phyloP scores from a whole-genome alignment of 1,284 basidiomycete genomes.

The Malassezia caprae region DNA sequence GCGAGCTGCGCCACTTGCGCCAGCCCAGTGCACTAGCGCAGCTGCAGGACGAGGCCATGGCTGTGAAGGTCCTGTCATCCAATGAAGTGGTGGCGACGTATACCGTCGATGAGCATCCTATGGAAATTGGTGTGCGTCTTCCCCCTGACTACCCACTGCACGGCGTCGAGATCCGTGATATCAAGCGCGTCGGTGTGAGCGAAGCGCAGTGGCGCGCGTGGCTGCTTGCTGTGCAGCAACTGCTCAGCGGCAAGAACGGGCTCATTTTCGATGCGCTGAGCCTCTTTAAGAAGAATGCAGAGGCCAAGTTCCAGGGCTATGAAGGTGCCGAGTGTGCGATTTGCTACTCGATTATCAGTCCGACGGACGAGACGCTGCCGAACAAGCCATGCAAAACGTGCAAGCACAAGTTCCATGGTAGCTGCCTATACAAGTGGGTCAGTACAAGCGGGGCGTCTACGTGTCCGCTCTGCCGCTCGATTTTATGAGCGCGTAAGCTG shows the following conservation, averaged over 20 bases:
- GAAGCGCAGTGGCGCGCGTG: conserved; percentile 87
- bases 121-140: conserved; percentile 80
- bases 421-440: conserved; percentile 63
- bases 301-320: conserved; percentile 43
- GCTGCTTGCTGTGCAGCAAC: conserved; percentile 85
- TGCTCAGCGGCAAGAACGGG: conserved; percentile 73
- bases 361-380: conserved; percentile 77
- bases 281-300: conserved; percentile 91
- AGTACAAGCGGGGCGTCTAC: conserved; percentile 71
- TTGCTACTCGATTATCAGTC: conserved; percentile 71
- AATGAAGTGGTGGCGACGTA: conserved; percentile 56
- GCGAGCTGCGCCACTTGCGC: conserved; percentile 70
- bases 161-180: conserved; percentile 74
- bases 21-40: conserved; percentile 58
- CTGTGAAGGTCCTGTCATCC: conserved; percentile 60
- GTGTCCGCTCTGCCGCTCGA: conserved; percentile 73
- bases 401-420: conserved; percentile 79
- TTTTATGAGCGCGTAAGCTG: conserved; percentile 48
- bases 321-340: conserved; percentile 45
- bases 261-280: conserved; percentile 80
- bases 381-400: conserved; percentile 85
- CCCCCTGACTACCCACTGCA: conserved; percentile 85
- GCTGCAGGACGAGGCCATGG: conserved; percentile 70
- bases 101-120: conserved; percentile 80
- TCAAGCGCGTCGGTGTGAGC: conserved; percentile 66